Base-by-base conservation (phyloP, 805 yeast genomes). In the Zygosaccharomyces gambellarensis region DNA sequence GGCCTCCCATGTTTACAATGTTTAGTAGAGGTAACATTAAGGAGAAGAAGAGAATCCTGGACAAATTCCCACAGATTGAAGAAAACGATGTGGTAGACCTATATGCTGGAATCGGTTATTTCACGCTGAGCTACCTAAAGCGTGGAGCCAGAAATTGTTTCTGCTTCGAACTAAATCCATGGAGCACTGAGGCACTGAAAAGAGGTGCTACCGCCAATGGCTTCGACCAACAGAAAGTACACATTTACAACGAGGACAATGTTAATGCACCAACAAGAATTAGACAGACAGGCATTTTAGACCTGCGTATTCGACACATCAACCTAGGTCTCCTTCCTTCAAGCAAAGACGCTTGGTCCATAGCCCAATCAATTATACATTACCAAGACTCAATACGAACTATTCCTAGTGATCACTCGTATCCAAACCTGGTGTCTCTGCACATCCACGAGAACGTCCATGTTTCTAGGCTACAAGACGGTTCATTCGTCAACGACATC, bases 1-100 rank as follows among this genome's bases (percentile, higher is more conserved):
- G 96, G 96, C 87, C 92, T 5, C 96, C 96, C 1, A 63, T 75
- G 47, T 83, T 80, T 60, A 87, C 95, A 1, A 88, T 88, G 96
- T 89, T 89, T 62, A 83, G 90, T 43, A 67, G 96, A 17, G 96
- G 96, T 1, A 88, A 88, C 62, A 79, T 89, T 57, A 85, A 85
- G 54, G 96, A 88, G 60, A 88, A 88, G 63, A 75, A 80, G 11
- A 66, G 96, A 19, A 74, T 88, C 0, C 61, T 87, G 36, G 71
- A 72, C 17, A 63, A 64, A 0, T 79, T 70, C 47, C 39, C 48
- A 1, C 60, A 70, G 27, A 63, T 82, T 1, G 45, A 57, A 8
- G 71, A 65, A 10, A 69, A 72, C 0, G 74, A 71, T 21, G 79
- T 85, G 0, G 71, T 85, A 3, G 96, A 88, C 61, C 59, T 89